Conservation (phyloP, 1,284 basidiomycete genomes). For the Peniophora sp. region DNA sequence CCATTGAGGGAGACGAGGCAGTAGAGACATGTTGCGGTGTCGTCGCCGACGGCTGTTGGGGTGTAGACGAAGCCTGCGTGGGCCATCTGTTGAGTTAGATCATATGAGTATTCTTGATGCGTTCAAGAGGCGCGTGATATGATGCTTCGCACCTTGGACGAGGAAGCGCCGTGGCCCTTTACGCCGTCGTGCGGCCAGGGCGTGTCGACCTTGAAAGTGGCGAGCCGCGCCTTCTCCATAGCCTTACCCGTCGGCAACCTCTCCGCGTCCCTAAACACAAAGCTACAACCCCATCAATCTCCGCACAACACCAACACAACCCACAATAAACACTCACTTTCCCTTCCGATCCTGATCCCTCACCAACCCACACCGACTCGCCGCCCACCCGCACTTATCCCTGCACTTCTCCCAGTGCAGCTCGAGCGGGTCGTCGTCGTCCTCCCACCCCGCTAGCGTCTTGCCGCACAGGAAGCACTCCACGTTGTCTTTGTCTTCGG, state of each 20-base stretch:
- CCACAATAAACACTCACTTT: constrained; percentile 34
- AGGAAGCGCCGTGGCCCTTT: constrained; percentile 59
- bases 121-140: no score
- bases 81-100: constrained; percentile 63
- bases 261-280: constrained; percentile 43
- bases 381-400: constrained; percentile 67
- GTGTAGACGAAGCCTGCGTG: constrained; percentile 76
- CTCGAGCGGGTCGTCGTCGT: constrained; percentile 71
- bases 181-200: constrained; percentile 70
- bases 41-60: constrained; percentile 55
- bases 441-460: constrained; percentile 72
- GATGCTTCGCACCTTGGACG: constrained; percentile 54
- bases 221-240: constrained; percentile 62
- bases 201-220: constrained; percentile 51
- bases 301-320: neutral
- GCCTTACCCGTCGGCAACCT: constrained; percentile 57
- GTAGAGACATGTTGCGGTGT: constrained; percentile 72
- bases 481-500: constrained; percentile 58
- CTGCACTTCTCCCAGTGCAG: constrained; percentile 65
- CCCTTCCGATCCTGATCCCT: constrained; percentile 47
- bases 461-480: constrained; percentile 74
- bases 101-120: no score
- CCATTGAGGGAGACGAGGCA: constrained; percentile 68
- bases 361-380: constrained; percentile 58
- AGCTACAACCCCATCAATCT: constrained; percentile 30